Evolutionary conservation across 805 yeast species (phyloP), one percentile per base, ranked within the genome.

Genomic region (Kluyveromyces aestuarii): DNA sequence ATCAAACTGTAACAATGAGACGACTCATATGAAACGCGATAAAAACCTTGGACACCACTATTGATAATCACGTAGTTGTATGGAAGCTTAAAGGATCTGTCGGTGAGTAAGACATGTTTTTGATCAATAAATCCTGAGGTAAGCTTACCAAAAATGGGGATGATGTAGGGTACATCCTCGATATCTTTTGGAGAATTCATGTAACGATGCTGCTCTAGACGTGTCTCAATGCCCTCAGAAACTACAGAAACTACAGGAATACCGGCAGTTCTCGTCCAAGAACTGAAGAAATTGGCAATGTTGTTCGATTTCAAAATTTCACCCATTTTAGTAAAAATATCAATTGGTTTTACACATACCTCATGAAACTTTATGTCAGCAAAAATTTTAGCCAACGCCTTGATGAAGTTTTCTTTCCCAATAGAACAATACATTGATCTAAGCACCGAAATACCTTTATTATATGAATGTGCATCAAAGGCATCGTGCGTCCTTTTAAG

Each of bases 221-320:
- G 59, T 3, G 74, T 56, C 2, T 58, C 63, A 0, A 57, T 62
- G 19, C 57, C 57, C 8, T 53, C 49, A 1, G 57, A 40, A 1
- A 56, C 50, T 2, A 77, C 77, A 2, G 61, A 55, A 7, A 83
- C 56, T 2, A 77, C 59, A 6, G 90, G 88, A 46, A 66, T 75
- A 1, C 90, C 89, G 0, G 82, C 72, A 13, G 73, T 62, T 56
- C 77, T 72, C 2, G 75, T 64, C 89, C 88, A 83, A 1, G 86
- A 74, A 52, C 77, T 55, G 46, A 58, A 53, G 39, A 52, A 63
- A 46, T 57, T 58, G 1, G 60, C 41, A 36, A 62, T 49, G 44
- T 63, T 62, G 41, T 57, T 58, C 16, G 64, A 57, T 38, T 57
- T 55, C 37, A 62, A 46, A 3, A 40, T 21, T 25, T 52, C 41